phyloP scores from a whole-genome alignment of 164 flowering plant species.

The Chimonanthus praecox region DNA sequence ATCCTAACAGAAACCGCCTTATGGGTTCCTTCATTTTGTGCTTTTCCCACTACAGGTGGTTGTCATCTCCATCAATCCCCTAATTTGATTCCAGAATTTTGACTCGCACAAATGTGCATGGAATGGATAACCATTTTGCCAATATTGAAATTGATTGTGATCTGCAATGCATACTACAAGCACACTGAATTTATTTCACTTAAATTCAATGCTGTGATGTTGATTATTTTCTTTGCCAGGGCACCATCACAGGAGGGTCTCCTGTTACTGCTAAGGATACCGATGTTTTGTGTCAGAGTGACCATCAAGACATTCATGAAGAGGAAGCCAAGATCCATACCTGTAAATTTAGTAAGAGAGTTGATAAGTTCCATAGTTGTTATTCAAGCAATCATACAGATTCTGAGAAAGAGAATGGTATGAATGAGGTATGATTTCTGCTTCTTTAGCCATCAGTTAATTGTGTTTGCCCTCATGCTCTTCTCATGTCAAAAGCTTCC shows the following conservation, averaged over 20 bases:
- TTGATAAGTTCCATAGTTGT: slow-evolving; percentile 14
- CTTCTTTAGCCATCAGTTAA: background rate
- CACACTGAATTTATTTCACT: background rate
- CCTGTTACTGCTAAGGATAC: slow-evolving; percentile 6
- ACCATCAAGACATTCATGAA: slow-evolving; percentile 5
- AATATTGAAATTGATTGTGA: too few species aligned
- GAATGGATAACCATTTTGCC: background rate
- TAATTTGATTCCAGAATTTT: background rate
- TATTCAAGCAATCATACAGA: slow-evolving; percentile 21
- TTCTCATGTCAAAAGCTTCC: background rate
- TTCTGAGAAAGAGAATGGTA: slow-evolving; percentile 24
- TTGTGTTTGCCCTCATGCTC: background rate
- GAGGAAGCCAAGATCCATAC: slow-evolving; percentile 6
- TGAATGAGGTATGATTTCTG: slow-evolving; percentile 44
- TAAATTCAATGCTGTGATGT: background rate
- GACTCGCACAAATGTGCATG: background rate
- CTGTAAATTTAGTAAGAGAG: slow-evolving; percentile 12
- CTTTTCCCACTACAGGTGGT: too few species aligned
- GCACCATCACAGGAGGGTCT: background rate
- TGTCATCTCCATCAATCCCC: background rate
- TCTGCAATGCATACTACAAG: background rate
- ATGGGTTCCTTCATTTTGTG: too few species aligned
- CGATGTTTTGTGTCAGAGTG: background rate
- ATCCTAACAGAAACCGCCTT: too few species aligned
- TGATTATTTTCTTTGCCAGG: slow-evolving; percentile 21